Percentiles rank a stretch among this genome's conserved stretches.
Conservation (phyloP, 352 stramenopile genomes). For the Globisporangium takayamanum region DNA sequence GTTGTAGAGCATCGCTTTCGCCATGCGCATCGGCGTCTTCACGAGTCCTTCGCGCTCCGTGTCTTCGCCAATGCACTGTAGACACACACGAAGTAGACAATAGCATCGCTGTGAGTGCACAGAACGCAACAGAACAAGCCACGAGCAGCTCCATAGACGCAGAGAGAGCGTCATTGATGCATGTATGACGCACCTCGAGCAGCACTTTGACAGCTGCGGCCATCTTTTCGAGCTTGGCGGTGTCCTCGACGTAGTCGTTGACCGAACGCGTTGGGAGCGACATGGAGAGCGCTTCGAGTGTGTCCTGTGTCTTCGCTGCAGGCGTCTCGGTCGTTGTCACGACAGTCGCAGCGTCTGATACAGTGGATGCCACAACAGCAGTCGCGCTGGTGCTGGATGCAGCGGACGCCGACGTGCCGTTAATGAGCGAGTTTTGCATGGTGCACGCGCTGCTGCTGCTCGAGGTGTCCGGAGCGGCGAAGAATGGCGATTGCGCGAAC, state of each 20-base stretch:
- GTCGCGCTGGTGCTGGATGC: not conserved
- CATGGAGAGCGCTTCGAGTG: slow-evolving; percentile 54
- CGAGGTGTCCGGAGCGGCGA: not conserved
- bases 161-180: not conserved
- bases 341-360: not conserved
- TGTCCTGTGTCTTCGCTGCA: slow-evolving; percentile 7
- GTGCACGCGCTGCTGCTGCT: not conserved
- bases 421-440: slow-evolving; percentile 34
- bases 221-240: slow-evolving; percentile 89
- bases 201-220: slow-evolving; percentile 89
- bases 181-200: slow-evolving; percentile 66
- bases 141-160: not conserved
- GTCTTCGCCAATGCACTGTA: slow-evolving; percentile 92
- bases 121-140: not conserved
- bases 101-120: not conserved
- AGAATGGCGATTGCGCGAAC: slow-evolving; percentile 11
- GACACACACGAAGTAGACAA: not conserved
- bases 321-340: not conserved
- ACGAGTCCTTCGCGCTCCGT: slow-evolving; percentile 90
- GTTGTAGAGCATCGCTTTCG: slow-evolving; percentile 95
- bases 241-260: slow-evolving; percentile 71
- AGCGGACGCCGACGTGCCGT: not conserved
- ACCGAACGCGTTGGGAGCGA: slow-evolving; percentile 40
- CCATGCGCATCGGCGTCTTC: slow-evolving; percentile 96
- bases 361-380: not conserved